Evolutionary conservation across 2,329 filamentous ascomycete species (phyloP).

Genomic region (Botryotinia globosa): DNA sequence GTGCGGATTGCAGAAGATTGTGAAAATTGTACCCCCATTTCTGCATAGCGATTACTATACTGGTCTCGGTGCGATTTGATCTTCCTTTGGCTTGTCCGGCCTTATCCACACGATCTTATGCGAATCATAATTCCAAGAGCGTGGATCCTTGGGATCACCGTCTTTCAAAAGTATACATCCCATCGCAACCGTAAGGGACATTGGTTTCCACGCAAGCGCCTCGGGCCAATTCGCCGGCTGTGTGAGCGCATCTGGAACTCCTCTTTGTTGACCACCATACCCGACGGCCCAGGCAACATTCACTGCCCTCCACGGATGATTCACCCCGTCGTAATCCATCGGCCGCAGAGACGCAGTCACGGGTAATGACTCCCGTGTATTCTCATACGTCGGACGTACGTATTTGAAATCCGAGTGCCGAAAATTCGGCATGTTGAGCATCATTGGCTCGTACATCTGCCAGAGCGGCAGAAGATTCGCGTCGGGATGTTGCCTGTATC

Average conservation of each 20-base stretch:
- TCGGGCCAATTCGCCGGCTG: background rate
- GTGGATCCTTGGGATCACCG: background rate
- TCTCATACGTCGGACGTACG: background rate
- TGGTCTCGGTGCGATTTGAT: no score
- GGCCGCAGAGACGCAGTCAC: background rate
- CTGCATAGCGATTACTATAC: background rate
- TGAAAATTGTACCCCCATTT: background rate
- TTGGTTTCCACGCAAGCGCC: fast-evolving
- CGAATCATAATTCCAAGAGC: background rate
- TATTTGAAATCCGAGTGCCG: background rate
- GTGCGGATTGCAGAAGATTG: background rate
- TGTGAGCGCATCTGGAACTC: background rate
- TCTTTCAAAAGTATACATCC: background rate
- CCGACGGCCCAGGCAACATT: background rate
- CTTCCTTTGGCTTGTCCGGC: background rate
- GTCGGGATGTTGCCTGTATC: background rate
- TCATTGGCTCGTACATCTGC: constrained; percentile 12
- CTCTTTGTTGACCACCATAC: fast-evolving
- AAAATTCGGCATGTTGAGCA: background rate
- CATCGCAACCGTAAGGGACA: background rate
- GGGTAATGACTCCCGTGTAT: background rate
- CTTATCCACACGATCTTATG: background rate
- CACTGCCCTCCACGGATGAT: constrained; percentile 10
- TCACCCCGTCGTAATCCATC: background rate
- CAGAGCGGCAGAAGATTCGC: background rate